A percentile compares a stretch with the other conserved stretches of the same genome.
phyloP scores from a whole-genome alignment of 768 basidiomycete species.

The Leccinum olivaceopallidum region DNA sequence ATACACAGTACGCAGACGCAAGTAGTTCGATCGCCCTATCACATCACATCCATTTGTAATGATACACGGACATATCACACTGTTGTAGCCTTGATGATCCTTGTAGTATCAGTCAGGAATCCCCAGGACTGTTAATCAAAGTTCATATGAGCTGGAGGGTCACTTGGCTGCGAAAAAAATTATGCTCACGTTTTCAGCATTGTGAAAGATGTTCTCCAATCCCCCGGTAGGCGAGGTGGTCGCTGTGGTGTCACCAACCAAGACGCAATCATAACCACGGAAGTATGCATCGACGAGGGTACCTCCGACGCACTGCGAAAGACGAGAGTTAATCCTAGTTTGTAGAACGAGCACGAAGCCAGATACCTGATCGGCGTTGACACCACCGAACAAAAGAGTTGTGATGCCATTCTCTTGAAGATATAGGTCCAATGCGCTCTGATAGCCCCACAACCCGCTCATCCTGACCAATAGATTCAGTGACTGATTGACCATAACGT shows the following conservation, averaged over 20 bases:
- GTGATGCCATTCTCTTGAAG: constrained; percentile 62
- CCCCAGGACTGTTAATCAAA: constrained; percentile 45
- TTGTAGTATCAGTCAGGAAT: constrained; percentile 44
- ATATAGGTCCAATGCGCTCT: constrained; percentile 61
- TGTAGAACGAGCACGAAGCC: not conserved
- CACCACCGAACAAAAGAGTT: constrained; percentile 62
- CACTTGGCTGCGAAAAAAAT: not conserved
- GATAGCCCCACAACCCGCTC: constrained; percentile 67
- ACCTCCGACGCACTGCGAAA: constrained; percentile 57
- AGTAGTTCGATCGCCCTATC: not conserved
- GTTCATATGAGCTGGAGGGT: not conserved
- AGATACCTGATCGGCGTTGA: constrained; percentile 64
- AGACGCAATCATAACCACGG: constrained; percentile 62
- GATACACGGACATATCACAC: not conserved
- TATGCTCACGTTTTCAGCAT: constrained; percentile 50
- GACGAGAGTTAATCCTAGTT: not conserved
- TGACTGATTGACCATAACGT: not conserved
- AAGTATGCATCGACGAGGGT: constrained; percentile 65
- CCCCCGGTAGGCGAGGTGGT: constrained; percentile 61
- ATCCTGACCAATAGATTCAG: constrained; percentile 40
- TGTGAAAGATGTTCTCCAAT: constrained; percentile 58
- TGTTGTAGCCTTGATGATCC: constrained; percentile 26
- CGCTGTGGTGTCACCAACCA: constrained; percentile 59
- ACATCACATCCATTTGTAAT: not conserved
- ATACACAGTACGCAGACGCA: not conserved